Conservation (phyloP, 2,329 filamentous ascomycete genomes). For the Ophiostoma populinum region DNA sequence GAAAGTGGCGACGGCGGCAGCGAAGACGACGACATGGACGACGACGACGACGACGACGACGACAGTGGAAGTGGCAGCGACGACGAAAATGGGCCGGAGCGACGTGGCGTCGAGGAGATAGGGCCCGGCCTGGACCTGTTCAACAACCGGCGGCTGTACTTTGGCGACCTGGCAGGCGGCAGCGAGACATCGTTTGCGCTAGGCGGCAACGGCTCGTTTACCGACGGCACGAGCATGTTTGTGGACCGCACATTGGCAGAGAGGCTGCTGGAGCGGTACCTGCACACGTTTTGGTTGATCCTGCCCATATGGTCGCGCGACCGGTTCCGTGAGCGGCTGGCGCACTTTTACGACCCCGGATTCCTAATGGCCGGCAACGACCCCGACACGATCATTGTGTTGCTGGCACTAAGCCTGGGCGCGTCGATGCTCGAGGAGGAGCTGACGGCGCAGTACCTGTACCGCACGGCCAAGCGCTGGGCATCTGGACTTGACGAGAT, state of each 20-base stretch:
- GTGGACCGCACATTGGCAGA: constrained; percentile 7
- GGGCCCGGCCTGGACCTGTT: constrained; percentile 11
- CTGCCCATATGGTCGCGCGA: constrained; percentile 10
- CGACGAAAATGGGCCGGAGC: not conserved
- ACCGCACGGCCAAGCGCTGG: constrained; percentile 8
- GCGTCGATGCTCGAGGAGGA: constrained; percentile 10
- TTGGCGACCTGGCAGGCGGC: constrained; percentile 10
- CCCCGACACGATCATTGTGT: constrained; percentile 8
- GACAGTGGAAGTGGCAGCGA: not conserved
- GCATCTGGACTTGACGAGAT: constrained; percentile 9
- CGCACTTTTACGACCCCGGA: constrained; percentile 4
- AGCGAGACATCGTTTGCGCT: not conserved
- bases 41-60: not conserved
- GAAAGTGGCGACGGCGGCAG: not conserved
- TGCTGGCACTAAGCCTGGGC: constrained; percentile 8
- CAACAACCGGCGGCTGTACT: constrained; percentile 11
- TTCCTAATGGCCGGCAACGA: not conserved
- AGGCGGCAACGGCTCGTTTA: constrained; percentile 4
- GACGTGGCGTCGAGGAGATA: constrained; percentile 9
- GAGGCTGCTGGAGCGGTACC: constrained; percentile 8
- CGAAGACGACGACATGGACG: not conserved
- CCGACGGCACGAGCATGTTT: constrained; percentile 7
- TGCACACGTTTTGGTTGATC: constrained; percentile 9
- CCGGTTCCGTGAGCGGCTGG: constrained; percentile 7
- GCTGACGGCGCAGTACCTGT: constrained; percentile 7